These are phyloP conservation scores for Boletellus ananiceps DNA, from an alignment of 768 basidiomycete species.

Conservation along the genomic window DNA sequence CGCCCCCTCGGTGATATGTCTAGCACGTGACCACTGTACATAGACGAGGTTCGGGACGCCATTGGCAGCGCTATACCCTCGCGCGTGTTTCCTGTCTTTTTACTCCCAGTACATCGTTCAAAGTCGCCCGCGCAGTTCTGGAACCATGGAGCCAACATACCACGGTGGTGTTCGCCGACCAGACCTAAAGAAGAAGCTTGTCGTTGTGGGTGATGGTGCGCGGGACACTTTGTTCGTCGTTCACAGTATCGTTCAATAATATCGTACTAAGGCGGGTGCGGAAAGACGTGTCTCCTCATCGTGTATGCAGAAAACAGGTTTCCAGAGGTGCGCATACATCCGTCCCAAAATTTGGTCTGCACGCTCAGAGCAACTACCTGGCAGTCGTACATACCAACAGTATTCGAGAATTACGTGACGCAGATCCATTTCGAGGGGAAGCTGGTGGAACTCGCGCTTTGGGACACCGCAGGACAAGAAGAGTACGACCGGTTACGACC, in stretches of 20 bases:
- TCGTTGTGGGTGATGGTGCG: slow-evolving; percentile 85
- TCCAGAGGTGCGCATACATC: slow-evolving; percentile 67
- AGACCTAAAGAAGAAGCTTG: slow-evolving; percentile 81
- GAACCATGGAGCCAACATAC: slow-evolving; percentile 24
- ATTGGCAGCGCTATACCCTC: background rate
- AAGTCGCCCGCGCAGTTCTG: background rate
- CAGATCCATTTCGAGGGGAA: slow-evolving; percentile 84
- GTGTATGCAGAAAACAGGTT: slow-evolving; percentile 96
- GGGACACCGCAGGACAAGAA: slow-evolving; percentile 97
- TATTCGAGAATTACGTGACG: slow-evolving; percentile 92
- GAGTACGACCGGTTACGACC: slow-evolving; percentile 90
- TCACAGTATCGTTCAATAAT: slow-evolving; percentile 24
- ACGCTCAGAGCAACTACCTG: slow-evolving; percentile 12
- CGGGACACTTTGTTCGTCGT: slow-evolving; percentile 28
- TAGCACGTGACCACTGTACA: slow-evolving; percentile 15
- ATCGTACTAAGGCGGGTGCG: slow-evolving; percentile 63
- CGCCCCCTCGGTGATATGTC: background rate
- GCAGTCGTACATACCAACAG: slow-evolving; percentile 89
- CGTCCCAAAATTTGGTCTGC: slow-evolving; percentile 4
- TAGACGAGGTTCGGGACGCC: background rate
- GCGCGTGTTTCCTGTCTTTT: slow-evolving; percentile 5
- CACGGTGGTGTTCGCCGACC: slow-evolving; percentile 47
- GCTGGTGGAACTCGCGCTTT: slow-evolving; percentile 91
- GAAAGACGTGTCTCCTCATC: slow-evolving; percentile 93
- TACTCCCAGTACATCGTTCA: background rate